Evolutionary conservation across 805 yeast species (phyloP).

Genomic region (Metschnikowia santaceciliae): DNA sequence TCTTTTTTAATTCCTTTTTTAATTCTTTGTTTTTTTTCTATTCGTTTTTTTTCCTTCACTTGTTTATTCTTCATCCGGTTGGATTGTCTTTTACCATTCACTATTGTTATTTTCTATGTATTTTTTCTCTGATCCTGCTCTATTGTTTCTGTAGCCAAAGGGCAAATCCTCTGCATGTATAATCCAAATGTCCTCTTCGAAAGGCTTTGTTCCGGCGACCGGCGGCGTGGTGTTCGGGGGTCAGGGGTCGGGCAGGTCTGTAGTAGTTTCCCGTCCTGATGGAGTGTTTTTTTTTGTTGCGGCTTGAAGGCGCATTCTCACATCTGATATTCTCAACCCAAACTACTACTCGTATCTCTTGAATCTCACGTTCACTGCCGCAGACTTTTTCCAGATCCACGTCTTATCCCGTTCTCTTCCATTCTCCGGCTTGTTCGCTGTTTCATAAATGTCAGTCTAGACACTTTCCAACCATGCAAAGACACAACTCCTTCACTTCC

Average conservation of each 20-base stretch:
- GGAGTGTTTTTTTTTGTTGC: not conserved
- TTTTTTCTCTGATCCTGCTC: too few relatives aligned
- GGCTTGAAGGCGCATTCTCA: not conserved
- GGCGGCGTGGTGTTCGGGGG: too few relatives aligned
- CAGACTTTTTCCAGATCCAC: not conserved
- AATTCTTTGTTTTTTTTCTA: too few relatives aligned
- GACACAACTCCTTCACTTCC: constrained; percentile 13
- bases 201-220: not conserved
- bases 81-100: too few relatives aligned
- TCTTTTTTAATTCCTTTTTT: too few relatives aligned
- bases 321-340: not conserved
- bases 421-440: not conserved
- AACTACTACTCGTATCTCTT: not conserved
- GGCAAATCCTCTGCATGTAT: too few relatives aligned
- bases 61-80: too few relatives aligned
- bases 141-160: too few relatives aligned
- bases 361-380: not conserved
- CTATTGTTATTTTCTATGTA: too few relatives aligned
- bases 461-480: constrained; percentile 6
- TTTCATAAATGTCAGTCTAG: constrained; percentile 2
- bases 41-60: too few relatives aligned
- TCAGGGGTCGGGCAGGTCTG: not conserved
- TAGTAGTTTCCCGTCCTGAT: not conserved
- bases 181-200: too few relatives aligned
- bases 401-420: not conserved